Evolutionary conservation across 257 asterid genomes (phyloP).

Genomic region (Plantago elongata): DNA sequence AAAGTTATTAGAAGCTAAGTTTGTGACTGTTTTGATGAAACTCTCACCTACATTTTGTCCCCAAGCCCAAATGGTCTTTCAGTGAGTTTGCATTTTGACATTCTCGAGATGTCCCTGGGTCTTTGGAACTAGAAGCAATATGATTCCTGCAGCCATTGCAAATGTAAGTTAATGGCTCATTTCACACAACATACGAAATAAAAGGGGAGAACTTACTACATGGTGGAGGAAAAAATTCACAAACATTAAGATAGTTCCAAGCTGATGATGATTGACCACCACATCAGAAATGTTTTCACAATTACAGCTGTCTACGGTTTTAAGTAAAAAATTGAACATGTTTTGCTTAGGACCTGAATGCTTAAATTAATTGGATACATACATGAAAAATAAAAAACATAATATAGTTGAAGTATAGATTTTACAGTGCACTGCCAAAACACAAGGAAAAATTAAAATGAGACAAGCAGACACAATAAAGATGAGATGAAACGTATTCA

Average conservation of each 20-base stretch:
- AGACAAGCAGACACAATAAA: conserved; percentile 17
- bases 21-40: conserved; percentile 20
- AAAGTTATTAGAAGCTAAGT: conserved; percentile 17
- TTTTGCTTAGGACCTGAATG: not conserved
- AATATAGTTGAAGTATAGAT: not conserved
- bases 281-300: not conserved
- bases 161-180: conserved; percentile 5
- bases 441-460: not conserved
- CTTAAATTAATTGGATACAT: too few relatives aligned
- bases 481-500: not conserved
- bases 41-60: conserved; percentile 58
- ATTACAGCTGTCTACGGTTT: conserved; percentile 4
- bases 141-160: conserved; percentile 31
- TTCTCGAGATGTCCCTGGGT: conserved; percentile 30
- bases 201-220: conserved; percentile 2
- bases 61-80: conserved; percentile 26
- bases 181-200: conserved; percentile 1
- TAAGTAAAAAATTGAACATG: not conserved
- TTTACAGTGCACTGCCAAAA: not conserved
- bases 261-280: not conserved
- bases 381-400: conserved; percentile 3
- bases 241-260: conserved; percentile 14
- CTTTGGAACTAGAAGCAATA: conserved; percentile 27
- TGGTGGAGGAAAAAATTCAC: conserved; percentile 1
- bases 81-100: conserved; percentile 27